Percentiles rank a stretch among this genome's conserved stretches.
phyloP scores from a whole-genome alignment of 2,329 filamentous ascomycete species.

The Aureobasidium leucospermi region DNA sequence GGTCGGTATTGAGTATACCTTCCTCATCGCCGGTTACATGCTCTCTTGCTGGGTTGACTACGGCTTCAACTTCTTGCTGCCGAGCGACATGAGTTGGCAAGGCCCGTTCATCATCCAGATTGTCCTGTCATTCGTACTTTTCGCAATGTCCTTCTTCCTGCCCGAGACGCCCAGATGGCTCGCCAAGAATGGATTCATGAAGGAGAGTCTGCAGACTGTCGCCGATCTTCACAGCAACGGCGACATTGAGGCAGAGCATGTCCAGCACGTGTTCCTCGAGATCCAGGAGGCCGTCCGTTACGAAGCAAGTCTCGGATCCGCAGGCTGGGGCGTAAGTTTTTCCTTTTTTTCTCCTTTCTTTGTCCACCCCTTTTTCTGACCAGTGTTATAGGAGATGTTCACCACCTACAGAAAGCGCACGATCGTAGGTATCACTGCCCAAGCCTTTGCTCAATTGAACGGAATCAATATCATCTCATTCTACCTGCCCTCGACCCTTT shows the following conservation, averaged over 20 bases:
- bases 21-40: slow-evolving; percentile 86
- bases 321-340: slow-evolving; percentile 54
- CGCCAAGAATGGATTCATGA: slow-evolving; percentile 11
- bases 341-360: neutral
- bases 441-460: slow-evolving; percentile 86
- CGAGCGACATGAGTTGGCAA: slow-evolving; percentile 77
- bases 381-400: slow-evolving; percentile 65
- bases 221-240: slow-evolving; percentile 93
- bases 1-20: slow-evolving; percentile 92
- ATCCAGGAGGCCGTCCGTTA: slow-evolving; percentile 94
- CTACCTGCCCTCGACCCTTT: slow-evolving; percentile 88
- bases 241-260: slow-evolving; percentile 86
- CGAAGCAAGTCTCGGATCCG: slow-evolving; percentile 91
- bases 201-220: slow-evolving; percentile 60
- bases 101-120: slow-evolving; percentile 82
- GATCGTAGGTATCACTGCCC: slow-evolving; percentile 94
- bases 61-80: slow-evolving; percentile 73
- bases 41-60: slow-evolving; percentile 97
- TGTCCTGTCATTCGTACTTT: slow-evolving; percentile 77
- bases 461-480: slow-evolving; percentile 98
- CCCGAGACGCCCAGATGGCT: slow-evolving; percentile 81
- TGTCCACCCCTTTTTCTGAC: neutral
- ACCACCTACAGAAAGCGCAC: slow-evolving; percentile 78
- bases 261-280: slow-evolving; percentile 90
- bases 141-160: slow-evolving; percentile 75